phyloP scores from a whole-genome alignment of 2,329 filamentous ascomycete genomes.

The Trichoderma oligosporum region DNA sequence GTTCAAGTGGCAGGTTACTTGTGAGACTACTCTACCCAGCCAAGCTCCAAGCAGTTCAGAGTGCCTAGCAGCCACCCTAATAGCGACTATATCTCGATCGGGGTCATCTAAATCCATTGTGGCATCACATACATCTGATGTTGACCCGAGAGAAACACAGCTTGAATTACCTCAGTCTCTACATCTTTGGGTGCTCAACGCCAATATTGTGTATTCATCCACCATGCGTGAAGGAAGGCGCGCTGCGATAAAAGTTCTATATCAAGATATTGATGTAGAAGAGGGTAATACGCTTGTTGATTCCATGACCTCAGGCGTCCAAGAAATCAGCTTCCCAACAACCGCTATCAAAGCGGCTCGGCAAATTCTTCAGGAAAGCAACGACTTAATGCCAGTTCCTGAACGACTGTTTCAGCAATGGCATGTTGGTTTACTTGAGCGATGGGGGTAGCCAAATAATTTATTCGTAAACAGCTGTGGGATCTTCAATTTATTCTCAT shows the following conservation, averaged over 20 bases:
- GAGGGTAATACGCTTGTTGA: slow-evolving; percentile 50
- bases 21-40: slow-evolving; percentile 31
- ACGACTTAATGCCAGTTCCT: slow-evolving; percentile 48
- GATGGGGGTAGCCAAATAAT: slow-evolving; percentile 28
- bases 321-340: slow-evolving; percentile 54
- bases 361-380: slow-evolving; percentile 45
- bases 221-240: slow-evolving; percentile 31
- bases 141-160: slow-evolving; percentile 16
- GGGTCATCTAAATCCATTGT: slow-evolving; percentile 56
- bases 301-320: slow-evolving; percentile 52
- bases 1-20: slow-evolving; percentile 56
- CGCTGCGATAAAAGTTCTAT: slow-evolving; percentile 53
- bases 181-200: slow-evolving; percentile 55
- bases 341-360: slow-evolving; percentile 46
- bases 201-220: slow-evolving; percentile 51
- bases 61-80: slow-evolving; percentile 51
- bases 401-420: slow-evolving; percentile 62
- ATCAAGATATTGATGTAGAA: slow-evolving; percentile 39
- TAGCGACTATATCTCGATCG: slow-evolving; percentile 52
- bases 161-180: slow-evolving; percentile 30
- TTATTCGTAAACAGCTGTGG: too few species aligned
- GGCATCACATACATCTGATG: slow-evolving; percentile 31
- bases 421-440: slow-evolving; percentile 60
- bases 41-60: slow-evolving; percentile 41
- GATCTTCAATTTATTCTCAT: too few species aligned